Conservation (phyloP, 106 monocot genomes). For the Allium fistulosum region DNA sequence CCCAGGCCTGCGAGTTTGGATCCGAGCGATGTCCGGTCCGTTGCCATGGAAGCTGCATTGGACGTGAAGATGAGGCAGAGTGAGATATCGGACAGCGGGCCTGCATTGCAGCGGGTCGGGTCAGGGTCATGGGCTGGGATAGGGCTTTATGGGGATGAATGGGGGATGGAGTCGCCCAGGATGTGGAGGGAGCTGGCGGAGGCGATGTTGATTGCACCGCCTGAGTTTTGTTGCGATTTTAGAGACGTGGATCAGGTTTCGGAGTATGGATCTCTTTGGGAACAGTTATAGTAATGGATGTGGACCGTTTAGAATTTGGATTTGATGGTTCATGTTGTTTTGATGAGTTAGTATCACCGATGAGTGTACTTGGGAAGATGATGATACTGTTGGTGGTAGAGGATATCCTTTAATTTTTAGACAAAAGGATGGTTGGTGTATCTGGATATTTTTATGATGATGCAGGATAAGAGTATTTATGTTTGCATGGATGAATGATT, state of each 20-base stretch:
- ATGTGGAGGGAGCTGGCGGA: conserved; percentile 80
- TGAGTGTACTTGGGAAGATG: too few species aligned
- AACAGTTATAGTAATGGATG: not conserved
- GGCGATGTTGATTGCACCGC: conserved; percentile 60
- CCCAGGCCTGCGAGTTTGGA: conserved; percentile 35
- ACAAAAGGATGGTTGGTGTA: too few species aligned
- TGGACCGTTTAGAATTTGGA: too few species aligned
- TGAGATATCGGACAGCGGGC: not conserved
- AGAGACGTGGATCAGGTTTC: conserved; percentile 3
- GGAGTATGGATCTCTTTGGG: conserved; percentile 8
- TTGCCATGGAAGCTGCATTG: conserved; percentile 56
- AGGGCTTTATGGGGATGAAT: conserved; percentile 1
- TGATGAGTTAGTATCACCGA: too few species aligned
- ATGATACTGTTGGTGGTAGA: too few species aligned
- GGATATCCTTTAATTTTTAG: too few species aligned
- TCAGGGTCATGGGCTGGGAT: not conserved
- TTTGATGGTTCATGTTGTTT: too few species aligned
- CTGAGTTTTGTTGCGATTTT: conserved; percentile 1
- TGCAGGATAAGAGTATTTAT: too few species aligned
- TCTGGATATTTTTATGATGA: too few species aligned
- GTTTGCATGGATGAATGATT: too few species aligned
- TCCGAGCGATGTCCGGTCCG: conserved; percentile 45
- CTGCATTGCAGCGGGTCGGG: not conserved
- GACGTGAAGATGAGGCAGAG: not conserved
- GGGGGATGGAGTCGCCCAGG: conserved; percentile 40